Evolutionary conservation across 2,329 filamentous ascomycete genomes (phyloP).

Genomic region (Penicillium italicum): DNA sequence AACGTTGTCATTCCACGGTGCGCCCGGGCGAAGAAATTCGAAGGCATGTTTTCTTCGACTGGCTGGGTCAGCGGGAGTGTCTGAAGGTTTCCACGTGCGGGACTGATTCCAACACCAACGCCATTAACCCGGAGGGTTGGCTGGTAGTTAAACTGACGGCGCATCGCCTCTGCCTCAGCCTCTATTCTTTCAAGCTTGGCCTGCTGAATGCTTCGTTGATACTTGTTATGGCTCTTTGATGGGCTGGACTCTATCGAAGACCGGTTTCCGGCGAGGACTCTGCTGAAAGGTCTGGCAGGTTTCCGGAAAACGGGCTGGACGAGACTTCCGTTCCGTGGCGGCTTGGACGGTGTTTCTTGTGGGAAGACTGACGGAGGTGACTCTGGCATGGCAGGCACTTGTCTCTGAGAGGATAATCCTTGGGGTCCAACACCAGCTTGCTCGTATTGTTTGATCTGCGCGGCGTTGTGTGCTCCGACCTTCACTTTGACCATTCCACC

Average conservation of each 20-base stretch:
- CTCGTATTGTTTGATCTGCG: not conserved
- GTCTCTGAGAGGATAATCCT: not conserved
- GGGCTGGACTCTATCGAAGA: no score
- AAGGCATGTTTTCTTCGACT: not conserved
- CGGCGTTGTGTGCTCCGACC: not conserved
- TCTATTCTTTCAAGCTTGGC: not conserved
- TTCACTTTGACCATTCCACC: constrained; percentile 1
- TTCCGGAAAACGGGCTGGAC: not conserved
- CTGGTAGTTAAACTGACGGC: not conserved
- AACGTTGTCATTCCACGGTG: not conserved
- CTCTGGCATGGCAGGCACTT: no score
- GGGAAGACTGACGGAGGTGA: not conserved
- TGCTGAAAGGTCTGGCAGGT: not conserved
- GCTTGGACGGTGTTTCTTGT: not conserved
- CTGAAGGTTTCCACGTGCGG: not conserved
- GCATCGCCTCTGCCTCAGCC: not conserved
- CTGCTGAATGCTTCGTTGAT: not conserved
- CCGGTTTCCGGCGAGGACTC: not conserved
- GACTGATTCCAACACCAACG: not conserved
- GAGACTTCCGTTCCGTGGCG: not conserved
- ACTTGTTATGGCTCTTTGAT: not conserved
- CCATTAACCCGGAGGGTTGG: not conserved
- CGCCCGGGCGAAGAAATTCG: not conserved
- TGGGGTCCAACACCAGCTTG: not conserved
- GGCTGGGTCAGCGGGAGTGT: not conserved